Percentiles rank a stretch among this genome's conserved stretches.
These are phyloP conservation scores for Gentiana dahurica DNA, from an alignment of 257 asterid genomes.

Conservation along the genomic window DNA sequence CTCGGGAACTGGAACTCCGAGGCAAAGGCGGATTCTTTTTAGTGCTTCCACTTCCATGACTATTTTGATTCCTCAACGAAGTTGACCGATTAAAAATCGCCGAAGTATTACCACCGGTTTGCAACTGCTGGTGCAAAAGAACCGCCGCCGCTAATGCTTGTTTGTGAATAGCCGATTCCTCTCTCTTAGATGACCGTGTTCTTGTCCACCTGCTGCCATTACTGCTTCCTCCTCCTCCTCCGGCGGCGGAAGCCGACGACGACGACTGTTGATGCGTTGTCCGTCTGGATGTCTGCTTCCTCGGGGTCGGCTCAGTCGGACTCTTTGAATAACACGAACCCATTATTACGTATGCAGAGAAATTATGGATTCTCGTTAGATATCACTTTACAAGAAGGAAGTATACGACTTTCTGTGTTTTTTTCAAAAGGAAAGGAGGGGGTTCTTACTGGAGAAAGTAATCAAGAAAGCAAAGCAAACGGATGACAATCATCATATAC, in stretches of 20 bases:
- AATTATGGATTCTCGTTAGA: no score
- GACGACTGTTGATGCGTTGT: slow-evolving; percentile 31
- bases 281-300: slow-evolving; percentile 44
- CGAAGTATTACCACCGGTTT: slow-evolving; percentile 28
- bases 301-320: slow-evolving; percentile 35
- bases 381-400: no score
- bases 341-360: slow-evolving; percentile 21
- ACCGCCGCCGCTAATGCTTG: slow-evolving; percentile 91
- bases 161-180: slow-evolving; percentile 59
- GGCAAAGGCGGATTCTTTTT: slow-evolving; percentile 59
- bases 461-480: no score
- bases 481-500: no score
- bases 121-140: slow-evolving; percentile 84
- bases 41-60: slow-evolving; percentile 14
- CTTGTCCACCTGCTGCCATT: slow-evolving; percentile 71
- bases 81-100: slow-evolving; percentile 75
- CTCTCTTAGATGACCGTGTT: slow-evolving; percentile 67
- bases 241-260: slow-evolving; percentile 27
- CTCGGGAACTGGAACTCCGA: slow-evolving; percentile 83
- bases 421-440: no score
- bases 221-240: slow-evolving; percentile 13
- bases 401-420: no score
- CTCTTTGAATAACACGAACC: slow-evolving; percentile 73
- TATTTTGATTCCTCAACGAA: slow-evolving; percentile 66
- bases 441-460: no score